Conservation (phyloP, 176 grass and related monocot species). For the Thalia dealbata region DNA sequence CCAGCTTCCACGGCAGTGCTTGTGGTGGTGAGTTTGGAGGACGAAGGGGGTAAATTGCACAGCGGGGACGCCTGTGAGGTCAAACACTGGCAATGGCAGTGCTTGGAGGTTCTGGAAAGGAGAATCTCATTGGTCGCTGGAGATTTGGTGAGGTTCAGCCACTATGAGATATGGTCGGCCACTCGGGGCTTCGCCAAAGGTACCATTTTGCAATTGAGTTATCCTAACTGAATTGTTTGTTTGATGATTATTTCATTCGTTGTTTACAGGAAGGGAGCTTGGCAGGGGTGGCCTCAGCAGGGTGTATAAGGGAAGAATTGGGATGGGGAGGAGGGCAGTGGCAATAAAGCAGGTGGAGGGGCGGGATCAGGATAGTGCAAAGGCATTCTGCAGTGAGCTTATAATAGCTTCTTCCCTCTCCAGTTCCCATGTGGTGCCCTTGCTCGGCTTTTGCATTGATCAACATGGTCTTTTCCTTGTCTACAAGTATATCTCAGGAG, state of each 20-base stretch:
- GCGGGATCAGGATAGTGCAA: constrained; percentile 32
- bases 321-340: constrained; percentile 22
- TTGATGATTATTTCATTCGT: background rate
- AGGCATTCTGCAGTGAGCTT: constrained; percentile 40
- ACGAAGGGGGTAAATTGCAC: constrained; percentile 1
- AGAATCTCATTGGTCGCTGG: constrained; percentile 26
- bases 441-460: constrained; percentile 39
- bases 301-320: constrained; percentile 33
- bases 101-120: constrained; percentile 26
- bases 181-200: constrained; percentile 32
- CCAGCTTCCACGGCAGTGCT: constrained; percentile 22
- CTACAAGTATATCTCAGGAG: constrained; percentile 39
- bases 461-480: constrained; percentile 42
- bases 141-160: constrained; percentile 26
- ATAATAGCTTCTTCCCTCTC: constrained; percentile 28
- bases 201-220: constrained; percentile 11
- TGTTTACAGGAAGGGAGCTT: constrained; percentile 29
- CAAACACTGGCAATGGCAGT: constrained; percentile 21
- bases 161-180: constrained; percentile 29
- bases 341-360: constrained; percentile 37
- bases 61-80: background rate
- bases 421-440: constrained; percentile 26
- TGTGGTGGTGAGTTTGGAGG: constrained; percentile 33
- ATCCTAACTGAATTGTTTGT: background rate
- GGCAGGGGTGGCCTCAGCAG: constrained; percentile 34